Percentiles rank a stretch among this genome's conserved stretches.
Conservation (phyloP, 371 early-diverging fungal species). For the Batrachochytrium dendrobatidis region DNA sequence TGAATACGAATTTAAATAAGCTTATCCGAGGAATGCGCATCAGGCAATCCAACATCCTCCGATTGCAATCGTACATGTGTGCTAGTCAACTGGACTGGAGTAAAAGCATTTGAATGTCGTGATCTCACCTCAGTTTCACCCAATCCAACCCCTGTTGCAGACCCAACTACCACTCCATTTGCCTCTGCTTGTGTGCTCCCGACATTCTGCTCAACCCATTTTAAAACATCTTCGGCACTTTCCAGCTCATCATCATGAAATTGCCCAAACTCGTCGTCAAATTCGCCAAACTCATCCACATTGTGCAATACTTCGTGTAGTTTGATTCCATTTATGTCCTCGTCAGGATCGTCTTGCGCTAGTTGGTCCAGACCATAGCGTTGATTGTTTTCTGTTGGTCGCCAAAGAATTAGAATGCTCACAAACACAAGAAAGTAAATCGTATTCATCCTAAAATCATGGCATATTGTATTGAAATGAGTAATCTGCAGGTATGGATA, state of each 20-base stretch:
- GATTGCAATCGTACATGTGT: no score
- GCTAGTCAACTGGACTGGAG: no score
- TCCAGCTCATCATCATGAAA: conserved; percentile 15
- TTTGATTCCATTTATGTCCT: conserved; percentile 14
- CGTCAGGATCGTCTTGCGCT: conserved; percentile 35
- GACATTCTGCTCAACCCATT: conserved; percentile 30
- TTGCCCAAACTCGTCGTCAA: conserved; percentile 23
- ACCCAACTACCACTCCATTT: not conserved
- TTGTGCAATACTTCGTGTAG: conserved; percentile 14
- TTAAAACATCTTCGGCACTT: conserved; percentile 24
- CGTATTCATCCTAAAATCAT: conserved; percentile 23
- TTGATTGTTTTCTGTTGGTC: conserved; percentile 87
- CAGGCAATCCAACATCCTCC: no score
- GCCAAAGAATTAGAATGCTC: conserved; percentile 77
- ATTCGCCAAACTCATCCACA: conserved; percentile 10
- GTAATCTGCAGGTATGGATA: no score
- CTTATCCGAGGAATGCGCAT: no score
- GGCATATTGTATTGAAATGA: no score
- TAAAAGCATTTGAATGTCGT: no score
- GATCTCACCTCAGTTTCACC: no score
- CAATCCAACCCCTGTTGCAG: not conserved
- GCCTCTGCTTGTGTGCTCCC: not conserved
- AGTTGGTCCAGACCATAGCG: conserved; percentile 63
- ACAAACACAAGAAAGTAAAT: conserved; percentile 76
- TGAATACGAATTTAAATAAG: no score